Conservation (phyloP, 2,329 filamentous ascomycete species). For the Chaetomiaceae sp. region DNA sequence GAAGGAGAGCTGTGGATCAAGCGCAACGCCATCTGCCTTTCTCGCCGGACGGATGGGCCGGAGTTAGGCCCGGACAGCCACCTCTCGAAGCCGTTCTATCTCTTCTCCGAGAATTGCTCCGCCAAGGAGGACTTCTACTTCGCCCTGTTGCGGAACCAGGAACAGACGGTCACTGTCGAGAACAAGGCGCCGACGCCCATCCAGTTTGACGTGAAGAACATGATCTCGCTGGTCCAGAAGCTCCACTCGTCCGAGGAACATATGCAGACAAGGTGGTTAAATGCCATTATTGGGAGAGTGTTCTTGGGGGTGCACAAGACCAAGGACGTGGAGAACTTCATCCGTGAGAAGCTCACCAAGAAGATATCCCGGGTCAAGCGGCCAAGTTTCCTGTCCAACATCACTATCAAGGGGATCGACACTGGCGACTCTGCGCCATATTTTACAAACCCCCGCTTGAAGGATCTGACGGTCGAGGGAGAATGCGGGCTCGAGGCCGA, state of each 20-base stretch:
- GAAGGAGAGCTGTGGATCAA: slow-evolving; percentile 97
- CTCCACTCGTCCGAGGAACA: slow-evolving; percentile 91
- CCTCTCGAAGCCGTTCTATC: slow-evolving; percentile 76
- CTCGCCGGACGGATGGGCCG: slow-evolving; percentile 55
- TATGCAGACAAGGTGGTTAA: slow-evolving; percentile 86
- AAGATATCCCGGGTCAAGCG: slow-evolving; percentile 94
- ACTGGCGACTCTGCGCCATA: slow-evolving; percentile 83
- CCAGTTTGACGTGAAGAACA: slow-evolving; percentile 76
- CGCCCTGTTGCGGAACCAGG: slow-evolving; percentile 79
- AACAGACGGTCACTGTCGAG: slow-evolving; percentile 56
- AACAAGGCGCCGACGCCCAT: slow-evolving; percentile 63
- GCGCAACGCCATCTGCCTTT: slow-evolving; percentile 79
- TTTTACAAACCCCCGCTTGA: slow-evolving; percentile 82
- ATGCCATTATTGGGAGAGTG: slow-evolving; percentile 81
- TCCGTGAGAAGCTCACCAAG: slow-evolving; percentile 84
- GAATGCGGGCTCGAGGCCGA: slow-evolving; percentile 85
- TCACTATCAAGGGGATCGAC: slow-evolving; percentile 77
- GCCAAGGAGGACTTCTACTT: slow-evolving; percentile 99
- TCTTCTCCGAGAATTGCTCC: slow-evolving; percentile 93
- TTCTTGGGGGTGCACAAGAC: slow-evolving; percentile 89
- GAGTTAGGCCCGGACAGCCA: slow-evolving; percentile 53
- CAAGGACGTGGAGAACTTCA: slow-evolving; percentile 69
- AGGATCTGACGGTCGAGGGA: slow-evolving; percentile 85
- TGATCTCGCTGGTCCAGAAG: slow-evolving; percentile 84
- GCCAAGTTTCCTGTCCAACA: slow-evolving; percentile 80